Percentiles rank a stretch among this genome's conserved stretches.
Evolutionary conservation across 768 basidiomycete genomes (phyloP).

Genomic region (Paxillus ammoniavirescens): DNA sequence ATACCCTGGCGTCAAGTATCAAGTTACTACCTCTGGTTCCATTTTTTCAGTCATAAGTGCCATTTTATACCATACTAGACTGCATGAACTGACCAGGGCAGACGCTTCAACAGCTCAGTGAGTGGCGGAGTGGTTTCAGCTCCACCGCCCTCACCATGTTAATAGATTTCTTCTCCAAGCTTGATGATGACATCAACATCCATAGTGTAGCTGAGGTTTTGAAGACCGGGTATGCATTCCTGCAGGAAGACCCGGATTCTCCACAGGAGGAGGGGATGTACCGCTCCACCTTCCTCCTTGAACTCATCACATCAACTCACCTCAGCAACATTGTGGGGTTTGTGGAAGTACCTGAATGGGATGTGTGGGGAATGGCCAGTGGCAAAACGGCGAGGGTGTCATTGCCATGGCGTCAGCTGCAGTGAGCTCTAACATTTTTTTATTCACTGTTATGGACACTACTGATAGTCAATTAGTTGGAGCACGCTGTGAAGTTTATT

Average conservation of each 20-base stretch:
- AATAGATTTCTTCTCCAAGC: constrained; percentile 2
- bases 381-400: background rate
- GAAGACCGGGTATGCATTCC: background rate
- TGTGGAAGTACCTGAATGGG: background rate
- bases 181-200: background rate
- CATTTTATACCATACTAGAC: background rate
- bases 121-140: constrained; percentile 7
- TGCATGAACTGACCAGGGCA: too few relatives aligned
- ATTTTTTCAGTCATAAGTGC: constrained; percentile 1
- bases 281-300: constrained; percentile 2
- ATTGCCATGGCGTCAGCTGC: constrained; percentile 2
- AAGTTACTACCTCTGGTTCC: background rate
- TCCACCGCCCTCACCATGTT: constrained; percentile 6
- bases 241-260: constrained; percentile 1
- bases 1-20: background rate
- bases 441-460: background rate
- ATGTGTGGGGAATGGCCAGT: background rate
- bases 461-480: constrained; percentile 2
- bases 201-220: background rate
- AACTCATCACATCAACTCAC: constrained; percentile 1
- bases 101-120: background rate
- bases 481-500: constrained; percentile 1
- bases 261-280: background rate
- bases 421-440: background rate
- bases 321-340: background rate